Conservation (phyloP, 106 monocot species). For the Cymbidium sinense region DNA sequence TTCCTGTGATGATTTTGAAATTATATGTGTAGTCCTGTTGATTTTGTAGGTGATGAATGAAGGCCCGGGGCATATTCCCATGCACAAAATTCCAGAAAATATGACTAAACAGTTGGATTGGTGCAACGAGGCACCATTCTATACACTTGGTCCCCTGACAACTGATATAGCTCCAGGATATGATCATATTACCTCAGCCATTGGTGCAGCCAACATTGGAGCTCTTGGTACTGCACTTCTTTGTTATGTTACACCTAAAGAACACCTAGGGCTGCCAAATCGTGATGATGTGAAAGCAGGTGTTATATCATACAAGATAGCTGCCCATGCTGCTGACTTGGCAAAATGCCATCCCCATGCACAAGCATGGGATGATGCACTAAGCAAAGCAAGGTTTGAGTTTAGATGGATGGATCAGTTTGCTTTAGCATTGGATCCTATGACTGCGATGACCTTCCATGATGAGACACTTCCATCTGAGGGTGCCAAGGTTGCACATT, state of each 20-base stretch:
- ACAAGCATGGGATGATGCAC: slow-evolving; percentile 92
- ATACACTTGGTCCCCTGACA: slow-evolving; percentile 90
- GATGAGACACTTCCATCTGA: slow-evolving; percentile 94
- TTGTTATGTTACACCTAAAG: slow-evolving; percentile 98
- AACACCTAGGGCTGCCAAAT: slow-evolving; percentile 95
- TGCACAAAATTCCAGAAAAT: slow-evolving; percentile 98
- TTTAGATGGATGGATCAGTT: slow-evolving; percentile 99
- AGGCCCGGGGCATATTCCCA: slow-evolving; percentile 94
- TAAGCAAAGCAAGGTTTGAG: slow-evolving; percentile 96
- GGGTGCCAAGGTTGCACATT: slow-evolving; percentile 94
- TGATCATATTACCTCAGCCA: slow-evolving; percentile 97
- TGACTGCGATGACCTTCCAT: slow-evolving; percentile 94
- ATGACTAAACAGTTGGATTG: slow-evolving; percentile 93
- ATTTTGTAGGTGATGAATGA: slow-evolving; percentile 87
- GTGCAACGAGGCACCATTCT: slow-evolving; percentile 96
- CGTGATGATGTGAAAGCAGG: slow-evolving; percentile 95
- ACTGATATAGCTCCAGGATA: slow-evolving; percentile 99
- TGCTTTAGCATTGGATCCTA: slow-evolving; percentile 86
- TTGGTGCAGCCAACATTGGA: slow-evolving; percentile 96
- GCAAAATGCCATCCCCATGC: slow-evolving; percentile 83
- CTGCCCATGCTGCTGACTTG: slow-evolving; percentile 94
- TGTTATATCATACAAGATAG: slow-evolving; percentile 91
- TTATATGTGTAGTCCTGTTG: background rate
- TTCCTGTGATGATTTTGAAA: background rate
- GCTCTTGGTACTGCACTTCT: slow-evolving; percentile 92